Conservation (phyloP, 1,284 basidiomycete species). For the Austroboletus rostrupii region DNA sequence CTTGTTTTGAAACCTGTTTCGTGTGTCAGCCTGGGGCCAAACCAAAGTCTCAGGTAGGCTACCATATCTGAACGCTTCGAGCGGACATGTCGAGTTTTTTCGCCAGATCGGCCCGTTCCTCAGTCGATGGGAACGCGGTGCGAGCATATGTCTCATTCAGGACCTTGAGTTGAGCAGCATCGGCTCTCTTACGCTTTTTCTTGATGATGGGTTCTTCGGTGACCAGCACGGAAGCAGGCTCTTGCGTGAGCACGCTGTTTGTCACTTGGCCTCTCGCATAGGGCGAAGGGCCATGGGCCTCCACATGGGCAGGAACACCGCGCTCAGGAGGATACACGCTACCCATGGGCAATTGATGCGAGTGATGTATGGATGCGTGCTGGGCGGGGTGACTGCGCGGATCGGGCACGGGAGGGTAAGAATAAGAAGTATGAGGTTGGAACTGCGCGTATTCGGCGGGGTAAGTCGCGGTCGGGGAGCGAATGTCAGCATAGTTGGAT, state of each 20-base stretch:
- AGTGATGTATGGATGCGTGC: constrained; percentile 24
- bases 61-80: constrained; percentile 84
- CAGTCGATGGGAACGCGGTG: constrained; percentile 81
- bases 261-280: constrained; percentile 38
- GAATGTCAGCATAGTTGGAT: constrained; percentile 39
- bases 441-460: constrained; percentile 41
- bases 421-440: constrained; percentile 33
- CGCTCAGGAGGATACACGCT: constrained; percentile 27
- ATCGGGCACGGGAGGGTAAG: constrained; percentile 34
- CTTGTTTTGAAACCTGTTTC: constrained; percentile 78
- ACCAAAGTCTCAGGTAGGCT: constrained; percentile 23
- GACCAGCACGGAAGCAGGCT: constrained; percentile 31
- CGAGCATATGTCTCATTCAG: constrained; percentile 75
- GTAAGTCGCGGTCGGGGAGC: constrained; percentile 56
- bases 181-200: constrained; percentile 82
- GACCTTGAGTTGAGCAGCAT: constrained; percentile 71
- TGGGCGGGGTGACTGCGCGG: constrained; percentile 27
- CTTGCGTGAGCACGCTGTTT: constrained; percentile 32
- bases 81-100: constrained; percentile 77
- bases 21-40: constrained; percentile 17
- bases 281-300: constrained; percentile 36
- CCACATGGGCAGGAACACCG: constrained; percentile 31
- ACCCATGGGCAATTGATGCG: constrained; percentile 28
- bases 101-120: constrained; percentile 73
- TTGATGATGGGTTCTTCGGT: constrained; percentile 65